phyloP scores from a whole-genome alignment of 306 rosid species.

The Inga oerstediana region DNA sequence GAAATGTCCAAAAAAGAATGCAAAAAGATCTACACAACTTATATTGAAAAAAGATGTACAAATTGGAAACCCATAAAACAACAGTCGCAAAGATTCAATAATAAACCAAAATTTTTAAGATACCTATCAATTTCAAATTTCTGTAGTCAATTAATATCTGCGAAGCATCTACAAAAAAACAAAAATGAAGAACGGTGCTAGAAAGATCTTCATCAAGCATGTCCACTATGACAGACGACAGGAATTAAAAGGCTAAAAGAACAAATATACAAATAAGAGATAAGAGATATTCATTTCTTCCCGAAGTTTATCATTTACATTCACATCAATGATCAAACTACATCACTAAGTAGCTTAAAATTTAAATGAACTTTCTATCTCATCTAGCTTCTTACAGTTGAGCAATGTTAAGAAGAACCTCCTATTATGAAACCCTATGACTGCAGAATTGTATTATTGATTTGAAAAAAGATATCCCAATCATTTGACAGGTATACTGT shows the following conservation, averaged over 20 bases:
- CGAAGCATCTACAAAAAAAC: constrained; percentile 28
- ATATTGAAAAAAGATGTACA: neutral
- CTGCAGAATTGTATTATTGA: constrained; percentile 40
- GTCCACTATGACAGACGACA: constrained; percentile 27
- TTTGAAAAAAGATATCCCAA: constrained; percentile 37
- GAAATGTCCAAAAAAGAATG: constrained; percentile 11
- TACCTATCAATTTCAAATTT: constrained; percentile 32
- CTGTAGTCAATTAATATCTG: constrained; percentile 28
- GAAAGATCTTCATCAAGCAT: constrained; percentile 23
- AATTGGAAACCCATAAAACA: constrained; percentile 22
- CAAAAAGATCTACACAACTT: constrained; percentile 26
- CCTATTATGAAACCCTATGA: constrained; percentile 49
- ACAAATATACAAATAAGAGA: constrained; percentile 32
- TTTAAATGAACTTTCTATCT: constrained; percentile 47
- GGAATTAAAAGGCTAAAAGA: constrained; percentile 35
- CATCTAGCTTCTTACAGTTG: constrained; percentile 73
- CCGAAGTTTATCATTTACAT: constrained; percentile 53
- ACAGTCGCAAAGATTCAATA: constrained; percentile 13
- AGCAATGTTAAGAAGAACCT: constrained; percentile 45
- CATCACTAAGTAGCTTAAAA: constrained; percentile 46
- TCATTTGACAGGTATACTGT: constrained; percentile 74
- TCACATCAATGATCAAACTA: constrained; percentile 39
- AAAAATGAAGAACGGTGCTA: constrained; percentile 25
- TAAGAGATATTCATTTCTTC: constrained; percentile 43
- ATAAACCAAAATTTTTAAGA: constrained; percentile 31